Percentiles rank a stretch among this genome's conserved stretches.
These are phyloP conservation scores for Litchi chinensis DNA, from an alignment of 345 rosid species.

Conservation along the genomic window DNA sequence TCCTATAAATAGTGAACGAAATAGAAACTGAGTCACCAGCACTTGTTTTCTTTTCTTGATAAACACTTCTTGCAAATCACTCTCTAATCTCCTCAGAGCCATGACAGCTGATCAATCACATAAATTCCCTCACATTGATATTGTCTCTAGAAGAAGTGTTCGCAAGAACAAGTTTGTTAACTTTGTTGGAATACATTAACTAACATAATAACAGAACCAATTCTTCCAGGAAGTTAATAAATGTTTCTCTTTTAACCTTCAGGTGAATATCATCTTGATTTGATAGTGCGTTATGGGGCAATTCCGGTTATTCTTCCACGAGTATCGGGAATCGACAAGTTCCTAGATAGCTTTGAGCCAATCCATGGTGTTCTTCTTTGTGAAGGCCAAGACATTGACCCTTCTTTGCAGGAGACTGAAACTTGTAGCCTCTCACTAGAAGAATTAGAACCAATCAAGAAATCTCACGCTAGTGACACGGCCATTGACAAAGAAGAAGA, in stretches of 20 bases:
- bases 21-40: no score
- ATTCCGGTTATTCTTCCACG: constrained; percentile 85
- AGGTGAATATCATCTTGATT: constrained; percentile 42
- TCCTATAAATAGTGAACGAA: no score
- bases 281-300: constrained; percentile 69
- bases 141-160: constrained; percentile 32
- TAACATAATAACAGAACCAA: no score
- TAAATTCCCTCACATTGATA: constrained; percentile 30
- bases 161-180: constrained; percentile 35
- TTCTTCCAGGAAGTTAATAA: no score
- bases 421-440: constrained; percentile 47
- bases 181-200: constrained; percentile 19
- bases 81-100: neutral
- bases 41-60: no score
- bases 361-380: constrained; percentile 94
- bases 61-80: no score
- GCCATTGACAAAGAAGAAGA: constrained; percentile 73
- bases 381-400: constrained; percentile 90
- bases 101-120: constrained; percentile 22
- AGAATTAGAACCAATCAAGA: constrained; percentile 67
- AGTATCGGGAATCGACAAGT: constrained; percentile 69
- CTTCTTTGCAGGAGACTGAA: constrained; percentile 56
- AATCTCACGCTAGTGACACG: constrained; percentile 61
- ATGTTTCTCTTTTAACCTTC: neutral
- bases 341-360: constrained; percentile 81